Evolutionary conservation across 345 rosid genomes (phyloP).

Genomic region (Melaleuca quinquenervia): DNA sequence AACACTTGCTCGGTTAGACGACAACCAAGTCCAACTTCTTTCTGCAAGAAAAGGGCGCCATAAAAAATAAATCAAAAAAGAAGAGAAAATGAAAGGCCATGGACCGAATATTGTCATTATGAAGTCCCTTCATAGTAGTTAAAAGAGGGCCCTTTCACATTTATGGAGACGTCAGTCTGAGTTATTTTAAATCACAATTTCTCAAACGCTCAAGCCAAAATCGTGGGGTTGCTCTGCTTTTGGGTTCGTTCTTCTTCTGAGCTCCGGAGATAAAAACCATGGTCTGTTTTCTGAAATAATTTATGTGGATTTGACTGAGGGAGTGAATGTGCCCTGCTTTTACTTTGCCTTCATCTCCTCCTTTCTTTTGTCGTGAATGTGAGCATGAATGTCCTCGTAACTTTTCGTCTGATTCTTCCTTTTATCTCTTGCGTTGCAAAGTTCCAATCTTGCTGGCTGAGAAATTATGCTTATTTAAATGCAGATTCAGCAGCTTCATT

Average conservation of each 20-base stretch:
- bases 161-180: not conserved
- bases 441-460: not conserved
- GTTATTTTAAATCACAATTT: not conserved
- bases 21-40: not conserved
- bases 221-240: not conserved
- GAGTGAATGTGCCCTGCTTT: not conserved
- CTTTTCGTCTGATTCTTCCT: not conserved
- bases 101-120: not conserved
- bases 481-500: not conserved
- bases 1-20: not conserved
- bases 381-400: not conserved
- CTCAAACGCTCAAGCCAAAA: not conserved
- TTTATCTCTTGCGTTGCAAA: not conserved
- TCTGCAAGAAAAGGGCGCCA: not conserved
- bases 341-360: not conserved
- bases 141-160: constrained; percentile 5
- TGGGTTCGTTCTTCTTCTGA: not conserved
- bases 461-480: not conserved
- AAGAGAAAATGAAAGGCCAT: not conserved
- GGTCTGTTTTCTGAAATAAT: not conserved
- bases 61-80: not conserved
- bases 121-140: not conserved
- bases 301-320: not conserved
- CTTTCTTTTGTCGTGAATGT: not conserved
- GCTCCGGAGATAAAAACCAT: not conserved